A percentile compares a stretch with the other conserved stretches of the same genome.
These are phyloP conservation scores for Ustilago cynodontis DNA, from an alignment of 1,284 basidiomycete species.

Conservation along the genomic window DNA sequence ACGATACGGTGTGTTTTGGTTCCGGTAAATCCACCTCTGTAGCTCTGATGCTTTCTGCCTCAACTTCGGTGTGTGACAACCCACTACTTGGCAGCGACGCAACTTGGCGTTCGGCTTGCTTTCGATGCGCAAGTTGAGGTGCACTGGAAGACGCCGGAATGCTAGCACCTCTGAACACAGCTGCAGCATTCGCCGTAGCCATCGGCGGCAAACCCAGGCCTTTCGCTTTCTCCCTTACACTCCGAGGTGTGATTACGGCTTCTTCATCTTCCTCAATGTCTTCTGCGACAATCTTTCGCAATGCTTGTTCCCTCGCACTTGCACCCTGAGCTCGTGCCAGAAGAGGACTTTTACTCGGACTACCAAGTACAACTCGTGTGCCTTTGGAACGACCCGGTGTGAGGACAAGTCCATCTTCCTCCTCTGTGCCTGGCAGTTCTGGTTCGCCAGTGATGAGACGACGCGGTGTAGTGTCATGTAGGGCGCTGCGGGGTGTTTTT, in stretches of 20 bases:
- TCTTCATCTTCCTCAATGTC: conserved; percentile 47
- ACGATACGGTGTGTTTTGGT: conserved; percentile 28
- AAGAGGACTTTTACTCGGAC: conserved; percentile 36
- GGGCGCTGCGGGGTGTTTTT: conserved; percentile 28
- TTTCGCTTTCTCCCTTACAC: conserved; percentile 41
- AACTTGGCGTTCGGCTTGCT: not conserved
- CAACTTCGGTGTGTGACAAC: conserved; percentile 19
- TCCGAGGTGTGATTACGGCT: conserved; percentile 34
- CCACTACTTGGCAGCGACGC: not conserved
- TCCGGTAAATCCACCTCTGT: conserved; percentile 14
- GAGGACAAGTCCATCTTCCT: conserved; percentile 54
- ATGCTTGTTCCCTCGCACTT: conserved; percentile 29
- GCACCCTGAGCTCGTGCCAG: conserved; percentile 13
- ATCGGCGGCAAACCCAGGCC: conserved; percentile 34
- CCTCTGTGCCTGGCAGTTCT: conserved; percentile 27
- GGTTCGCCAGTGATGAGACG: conserved; percentile 34
- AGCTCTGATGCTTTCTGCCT: not conserved
- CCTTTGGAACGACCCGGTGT: conserved; percentile 45
- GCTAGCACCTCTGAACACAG: conserved; percentile 32
- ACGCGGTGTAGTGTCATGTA: conserved; percentile 18
- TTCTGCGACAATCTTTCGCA: conserved; percentile 20
- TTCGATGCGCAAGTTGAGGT: not conserved
- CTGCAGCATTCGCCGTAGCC: conserved; percentile 44
- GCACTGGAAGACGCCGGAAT: conserved; percentile 23
- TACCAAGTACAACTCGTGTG: conserved; percentile 36